These are phyloP conservation scores for Cladophialophora immunda DNA, from an alignment of 2,329 filamentous ascomycete species.

Conservation along the genomic window DNA sequence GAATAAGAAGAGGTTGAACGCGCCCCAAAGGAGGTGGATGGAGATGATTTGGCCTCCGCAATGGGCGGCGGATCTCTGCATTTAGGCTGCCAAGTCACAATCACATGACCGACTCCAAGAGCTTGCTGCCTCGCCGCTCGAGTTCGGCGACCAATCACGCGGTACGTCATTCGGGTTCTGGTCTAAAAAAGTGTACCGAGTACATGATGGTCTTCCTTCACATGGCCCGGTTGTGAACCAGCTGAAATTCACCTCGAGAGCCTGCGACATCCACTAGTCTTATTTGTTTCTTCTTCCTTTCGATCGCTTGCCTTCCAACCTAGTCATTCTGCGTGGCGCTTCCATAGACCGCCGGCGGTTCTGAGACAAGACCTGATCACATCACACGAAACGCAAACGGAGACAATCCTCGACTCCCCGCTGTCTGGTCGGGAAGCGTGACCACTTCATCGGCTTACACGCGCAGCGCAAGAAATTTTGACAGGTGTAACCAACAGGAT, in stretches of 20 bases:
- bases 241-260: background rate
- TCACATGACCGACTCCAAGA: background rate
- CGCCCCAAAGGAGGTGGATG: constrained; percentile 4
- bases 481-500: background rate
- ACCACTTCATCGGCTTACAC: background rate
- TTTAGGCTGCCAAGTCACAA: background rate
- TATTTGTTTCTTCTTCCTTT: background rate
- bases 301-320: background rate
- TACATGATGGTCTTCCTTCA: too few relatives aligned
- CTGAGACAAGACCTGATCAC: background rate
- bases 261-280: background rate
- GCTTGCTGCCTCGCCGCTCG: background rate
- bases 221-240: background rate
- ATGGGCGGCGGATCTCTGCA: background rate
- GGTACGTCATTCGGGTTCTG: background rate
- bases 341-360: background rate
- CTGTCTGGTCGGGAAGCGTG: background rate
- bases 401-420: background rate
- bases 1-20: constrained; percentile 12
- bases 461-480: background rate
- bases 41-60: background rate
- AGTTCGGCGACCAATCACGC: background rate
- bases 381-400: background rate
- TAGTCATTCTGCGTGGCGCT: background rate
- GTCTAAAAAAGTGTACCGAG: background rate